Evolutionary conservation across 352 stramenopile species (phyloP), one percentile per base, ranked within the genome.

Genomic region (Globisporangium solare): DNA sequence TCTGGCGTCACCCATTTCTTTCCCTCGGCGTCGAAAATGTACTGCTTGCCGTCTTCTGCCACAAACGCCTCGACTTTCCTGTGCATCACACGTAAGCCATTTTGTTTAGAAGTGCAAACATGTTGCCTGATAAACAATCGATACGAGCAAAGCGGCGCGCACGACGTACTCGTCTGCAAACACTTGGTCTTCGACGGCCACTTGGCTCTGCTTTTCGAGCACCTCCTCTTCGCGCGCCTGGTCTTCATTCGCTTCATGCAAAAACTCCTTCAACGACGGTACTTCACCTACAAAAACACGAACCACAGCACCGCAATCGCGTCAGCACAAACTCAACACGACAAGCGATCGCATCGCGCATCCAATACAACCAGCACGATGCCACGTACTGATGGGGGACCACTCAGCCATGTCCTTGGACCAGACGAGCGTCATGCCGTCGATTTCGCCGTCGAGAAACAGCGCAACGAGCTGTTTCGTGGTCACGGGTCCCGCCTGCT

Each of bases 351-450:
- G 14, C 20, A 18, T 18, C 46, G 56, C 31, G 27, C 1, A 56
- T 48, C 18, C 51, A 42, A 41, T 22, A 48, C 43, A 51, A n/a
- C 13, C 49, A 49, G 10, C 48, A 37, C 11, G 43, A 41, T 10
- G 31, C 2, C 39, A 46, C 48, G 54, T 35, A 83, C 75, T 70
- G 17, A 90, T 73, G 13, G 80, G 70, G 47, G 79, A 83, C 80
- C 76, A 88, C 17, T 60, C 62, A 35, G 66, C 31, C 47, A 89
- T 66, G 31, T 74, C 61, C 48, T 76, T 61, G 17, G 51, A 76
- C 80, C 80, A 90, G 8, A 90, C 74, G 39, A 90, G 65, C 58
- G 80, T 90, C 68, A 90, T 75, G 31, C 80, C 80, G 58, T 90
- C 80, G 31, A 89, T 63, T 46, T 83, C 63, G 50, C 78, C 80